Conservation (phyloP, 1,284 basidiomycete genomes). For the Trametes polyzona region DNA sequence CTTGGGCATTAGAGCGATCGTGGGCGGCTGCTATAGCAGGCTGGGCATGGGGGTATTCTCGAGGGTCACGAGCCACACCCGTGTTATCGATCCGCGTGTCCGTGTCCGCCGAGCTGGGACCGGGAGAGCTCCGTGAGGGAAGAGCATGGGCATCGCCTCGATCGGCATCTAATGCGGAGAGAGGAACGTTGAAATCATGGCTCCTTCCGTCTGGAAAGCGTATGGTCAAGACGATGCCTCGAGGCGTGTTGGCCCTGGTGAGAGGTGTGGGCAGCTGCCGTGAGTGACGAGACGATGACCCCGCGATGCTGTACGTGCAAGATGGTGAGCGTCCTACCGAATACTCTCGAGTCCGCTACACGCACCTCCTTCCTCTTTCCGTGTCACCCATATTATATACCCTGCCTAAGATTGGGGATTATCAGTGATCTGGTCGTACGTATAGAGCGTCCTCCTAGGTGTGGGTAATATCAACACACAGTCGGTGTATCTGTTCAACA, state of each 20-base stretch:
- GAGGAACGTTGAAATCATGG: background rate
- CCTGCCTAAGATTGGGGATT: too few species aligned
- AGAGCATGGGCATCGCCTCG: background rate
- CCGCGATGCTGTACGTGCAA: background rate
- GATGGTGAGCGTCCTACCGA: background rate
- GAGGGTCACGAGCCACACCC: background rate
- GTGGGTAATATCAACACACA: too few species aligned
- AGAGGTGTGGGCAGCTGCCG: background rate
- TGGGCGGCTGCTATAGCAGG: background rate
- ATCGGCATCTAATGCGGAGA: background rate
- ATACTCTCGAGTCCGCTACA: background rate
- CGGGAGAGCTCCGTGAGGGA: background rate
- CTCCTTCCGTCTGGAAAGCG: background rate
- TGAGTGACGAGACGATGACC: background rate
- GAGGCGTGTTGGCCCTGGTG: background rate
- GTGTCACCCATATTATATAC: background rate
- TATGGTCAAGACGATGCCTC: background rate
- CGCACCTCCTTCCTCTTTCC: background rate
- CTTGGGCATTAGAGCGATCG: background rate
- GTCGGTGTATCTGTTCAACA: too few species aligned
- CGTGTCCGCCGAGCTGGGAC: background rate
- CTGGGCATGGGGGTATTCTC: background rate
- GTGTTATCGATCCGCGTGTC: slow-evolving; percentile 3
- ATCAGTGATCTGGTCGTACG: too few species aligned
- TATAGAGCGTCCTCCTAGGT: too few species aligned